These are phyloP conservation scores for Inga laurina DNA, from an alignment of 306 rosid genomes.

Conservation along the genomic window DNA sequence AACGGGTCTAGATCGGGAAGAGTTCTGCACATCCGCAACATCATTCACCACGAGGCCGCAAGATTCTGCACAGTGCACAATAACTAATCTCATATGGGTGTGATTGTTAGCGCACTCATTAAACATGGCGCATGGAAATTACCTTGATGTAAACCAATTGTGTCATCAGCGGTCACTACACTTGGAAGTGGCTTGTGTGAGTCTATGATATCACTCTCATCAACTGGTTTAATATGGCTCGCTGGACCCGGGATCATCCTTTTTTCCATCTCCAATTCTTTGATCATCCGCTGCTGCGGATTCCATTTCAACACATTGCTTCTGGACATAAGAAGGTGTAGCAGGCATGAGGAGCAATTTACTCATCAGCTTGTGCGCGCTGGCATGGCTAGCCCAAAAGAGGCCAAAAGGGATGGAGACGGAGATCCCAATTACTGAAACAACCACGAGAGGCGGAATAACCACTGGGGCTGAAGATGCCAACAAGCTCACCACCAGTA, in stretches of 20 bases:
- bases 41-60: constrained; percentile 25
- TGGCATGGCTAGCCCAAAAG: constrained; percentile 61
- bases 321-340: neutral
- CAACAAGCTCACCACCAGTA: constrained; percentile 55
- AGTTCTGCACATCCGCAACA: constrained; percentile 32
- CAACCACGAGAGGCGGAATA: constrained; percentile 66
- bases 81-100: neutral
- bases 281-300: constrained; percentile 9
- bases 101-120: neutral
- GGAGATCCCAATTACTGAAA: constrained; percentile 74
- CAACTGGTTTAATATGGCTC: neutral
- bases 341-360: constrained; percentile 57
- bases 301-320: neutral
- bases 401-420: constrained; percentile 65
- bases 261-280: neutral
- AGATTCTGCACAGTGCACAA: constrained; percentile 40
- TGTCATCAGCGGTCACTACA: constrained; percentile 22
- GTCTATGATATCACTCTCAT: neutral
- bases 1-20: constrained; percentile 34
- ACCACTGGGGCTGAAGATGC: constrained; percentile 64
- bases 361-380: constrained; percentile 59
- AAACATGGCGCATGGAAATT: neutral
- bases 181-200: neutral
- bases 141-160: constrained; percentile 46
- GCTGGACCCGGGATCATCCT: neutral